Evolutionary conservation across 2,329 filamentous ascomycete species (phyloP), one percentile per base, ranked within the genome.

Genomic region (Pyrenochaeta sp.): DNA sequence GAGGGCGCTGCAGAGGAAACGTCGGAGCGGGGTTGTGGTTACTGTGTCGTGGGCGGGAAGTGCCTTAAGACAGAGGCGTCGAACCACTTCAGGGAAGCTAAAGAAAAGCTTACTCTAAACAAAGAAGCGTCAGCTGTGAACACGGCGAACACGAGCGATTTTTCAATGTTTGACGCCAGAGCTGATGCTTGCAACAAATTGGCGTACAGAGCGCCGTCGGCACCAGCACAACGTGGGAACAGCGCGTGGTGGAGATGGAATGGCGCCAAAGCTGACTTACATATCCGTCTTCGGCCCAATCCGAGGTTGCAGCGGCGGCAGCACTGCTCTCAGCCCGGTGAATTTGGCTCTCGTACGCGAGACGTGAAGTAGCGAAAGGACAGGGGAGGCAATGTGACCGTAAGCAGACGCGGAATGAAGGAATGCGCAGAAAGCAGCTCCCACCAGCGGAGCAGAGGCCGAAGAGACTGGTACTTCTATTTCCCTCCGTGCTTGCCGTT

Each of bases 231-330:
- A 59, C 61, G 66, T 66, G 64, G 62, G 62, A 50, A 52, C 52
- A 53, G 55, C 60, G 58, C 51, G 60, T 50, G 61, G 50, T 52
- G 43, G 47, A 54, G 43, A 25, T 37, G 57, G 52, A 34, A 50
- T 65, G 55, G 66, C 59, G 64, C 57, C 49, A 55, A 50, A 64
- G 62, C 64, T 65, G 62, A 67, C 66, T 65, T 67, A 67, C 66
- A 54, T 51, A 55, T 52, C 54, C 59, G 59, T 39, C 53, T 40
- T 45, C 51, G 36, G 59, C 46, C 61, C 61, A 62, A 63, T 62
- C 58, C 59, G 28, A 52, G 24, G 43, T 51, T 54, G 58, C 57
- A 59, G 57, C 54, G 56, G 56, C 42, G 51, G 42, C 49, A 12
- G 25, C 42, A 10, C 42, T n/a, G 6, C 7, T 44, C 42, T 47